Conservation (phyloP, 1,139 yeast species). For the Magnusiomyces tetraspermus region DNA sequence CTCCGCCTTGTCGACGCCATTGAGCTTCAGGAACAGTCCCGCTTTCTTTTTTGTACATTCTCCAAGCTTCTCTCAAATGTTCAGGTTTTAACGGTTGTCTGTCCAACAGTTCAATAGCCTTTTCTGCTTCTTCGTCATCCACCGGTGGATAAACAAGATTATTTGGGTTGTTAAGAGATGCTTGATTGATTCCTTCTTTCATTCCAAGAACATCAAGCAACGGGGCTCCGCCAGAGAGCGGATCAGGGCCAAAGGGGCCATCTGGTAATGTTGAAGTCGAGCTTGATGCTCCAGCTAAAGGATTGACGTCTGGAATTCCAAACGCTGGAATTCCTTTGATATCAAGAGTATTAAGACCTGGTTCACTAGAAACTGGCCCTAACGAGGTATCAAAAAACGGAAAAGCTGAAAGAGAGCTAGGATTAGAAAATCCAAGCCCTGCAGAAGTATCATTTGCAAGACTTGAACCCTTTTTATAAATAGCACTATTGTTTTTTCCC, state of each 20-base stretch:
- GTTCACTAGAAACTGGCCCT: neutral
- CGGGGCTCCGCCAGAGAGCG: neutral
- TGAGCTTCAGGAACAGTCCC: slow-evolving; percentile 54
- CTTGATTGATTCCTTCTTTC: neutral
- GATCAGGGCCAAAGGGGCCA: neutral
- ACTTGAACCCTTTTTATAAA: slow-evolving; percentile 5
- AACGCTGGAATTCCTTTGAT: neutral
- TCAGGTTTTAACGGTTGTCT: slow-evolving; percentile 64
- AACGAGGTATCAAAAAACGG: neutral
- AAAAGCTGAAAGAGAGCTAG: neutral
- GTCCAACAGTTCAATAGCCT: slow-evolving; percentile 26
- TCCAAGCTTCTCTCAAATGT: slow-evolving; percentile 83
- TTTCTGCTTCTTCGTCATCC: slow-evolving; percentile 33
- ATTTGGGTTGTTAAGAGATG: neutral
- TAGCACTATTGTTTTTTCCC: slow-evolving; percentile 14
- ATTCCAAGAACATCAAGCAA: neutral
- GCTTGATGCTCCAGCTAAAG: neutral
- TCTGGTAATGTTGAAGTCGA: neutral
- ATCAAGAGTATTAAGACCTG: neutral
- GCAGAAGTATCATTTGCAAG: neutral
- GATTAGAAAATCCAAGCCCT: neutral
- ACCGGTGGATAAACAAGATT: neutral
- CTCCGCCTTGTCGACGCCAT: slow-evolving; percentile 68
- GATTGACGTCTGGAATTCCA: neutral
- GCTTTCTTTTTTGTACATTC: slow-evolving; percentile 56